A percentile compares a stretch with the other conserved stretches of the same genome.
Conservation (phyloP, 192 early-diverging fungal genomes). For the Backusella tarrabulga region DNA sequence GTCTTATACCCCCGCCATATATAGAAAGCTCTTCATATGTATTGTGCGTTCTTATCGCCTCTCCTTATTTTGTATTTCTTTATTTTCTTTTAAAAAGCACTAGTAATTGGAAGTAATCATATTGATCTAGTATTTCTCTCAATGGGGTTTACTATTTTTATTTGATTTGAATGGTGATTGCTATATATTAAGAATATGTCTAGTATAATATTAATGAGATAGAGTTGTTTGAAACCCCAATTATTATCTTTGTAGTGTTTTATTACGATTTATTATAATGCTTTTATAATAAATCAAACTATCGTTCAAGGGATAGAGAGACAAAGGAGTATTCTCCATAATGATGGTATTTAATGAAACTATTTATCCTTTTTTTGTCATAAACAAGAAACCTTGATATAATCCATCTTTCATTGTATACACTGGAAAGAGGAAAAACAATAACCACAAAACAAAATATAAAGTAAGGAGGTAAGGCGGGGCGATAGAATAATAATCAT, state of each 20-base stretch:
- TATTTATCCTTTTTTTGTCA: too few relatives aligned
- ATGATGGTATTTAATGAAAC: not conserved
- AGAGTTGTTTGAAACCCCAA: too few relatives aligned
- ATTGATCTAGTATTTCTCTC: not conserved
- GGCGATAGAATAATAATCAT: too few relatives aligned
- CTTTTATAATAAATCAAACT: too few relatives aligned
- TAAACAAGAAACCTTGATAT: too few relatives aligned
- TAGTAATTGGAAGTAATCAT: not conserved
- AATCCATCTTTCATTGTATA: too few relatives aligned
- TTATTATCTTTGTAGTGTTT: too few relatives aligned
- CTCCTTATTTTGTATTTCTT: not conserved
- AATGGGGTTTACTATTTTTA: not conserved
- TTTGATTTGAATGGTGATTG: not conserved
- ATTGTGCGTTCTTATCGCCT: not conserved
- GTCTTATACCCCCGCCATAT: not conserved
- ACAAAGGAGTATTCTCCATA: not conserved
- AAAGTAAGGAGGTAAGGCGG: too few relatives aligned
- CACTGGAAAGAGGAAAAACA: too few relatives aligned
- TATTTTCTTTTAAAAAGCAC: not conserved
- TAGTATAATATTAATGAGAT: not conserved
- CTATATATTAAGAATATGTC: not conserved
- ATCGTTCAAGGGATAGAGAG: not conserved
- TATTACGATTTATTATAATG: not conserved
- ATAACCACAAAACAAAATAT: too few relatives aligned
- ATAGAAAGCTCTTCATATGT: not conserved